These are phyloP conservation scores for Boletus rex-veris DNA, from an alignment of 768 basidiomycete genomes.

Conservation along the genomic window DNA sequence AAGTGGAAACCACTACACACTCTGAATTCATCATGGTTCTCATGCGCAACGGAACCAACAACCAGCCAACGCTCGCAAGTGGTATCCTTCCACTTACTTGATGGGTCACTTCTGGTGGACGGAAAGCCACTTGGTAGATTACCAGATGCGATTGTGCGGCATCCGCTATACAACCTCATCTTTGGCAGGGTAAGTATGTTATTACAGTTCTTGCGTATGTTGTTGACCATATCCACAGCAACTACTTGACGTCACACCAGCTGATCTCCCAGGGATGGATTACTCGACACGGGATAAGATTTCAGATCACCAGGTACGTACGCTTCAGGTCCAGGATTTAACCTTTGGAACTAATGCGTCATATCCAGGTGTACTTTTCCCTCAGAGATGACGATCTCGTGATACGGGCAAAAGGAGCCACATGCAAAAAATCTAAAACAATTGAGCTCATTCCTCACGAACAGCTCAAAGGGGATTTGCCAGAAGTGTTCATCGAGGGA, in stretches of 20 bases:
- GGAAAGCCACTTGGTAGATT: constrained; percentile 34
- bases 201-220: not conserved
- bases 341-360: not conserved
- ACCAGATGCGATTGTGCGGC: constrained; percentile 29
- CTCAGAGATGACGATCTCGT: constrained; percentile 15
- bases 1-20: constrained; percentile 20
- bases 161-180: constrained; percentile 21
- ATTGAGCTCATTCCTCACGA: constrained; percentile 25
- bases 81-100: constrained; percentile 40
- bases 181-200: constrained; percentile 33
- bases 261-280: constrained; percentile 22
- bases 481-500: constrained; percentile 18
- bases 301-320: constrained; percentile 17
- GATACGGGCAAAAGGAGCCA: constrained; percentile 14
- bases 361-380: constrained; percentile 24
- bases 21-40: constrained; percentile 18
- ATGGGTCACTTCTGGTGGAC: constrained; percentile 23
- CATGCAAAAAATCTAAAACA: not conserved
- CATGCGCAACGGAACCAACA: constrained; percentile 6
- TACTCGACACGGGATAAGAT: constrained; percentile 18
- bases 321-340: not conserved
- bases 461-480: constrained; percentile 25
- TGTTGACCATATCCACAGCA: not conserved
- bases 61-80: constrained; percentile 16
- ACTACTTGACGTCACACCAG: constrained; percentile 16